Evolutionary conservation across 768 basidiomycete genomes (phyloP), one percentile per base, ranked within the genome.

Genomic region (Mycena kentingensis): DNA sequence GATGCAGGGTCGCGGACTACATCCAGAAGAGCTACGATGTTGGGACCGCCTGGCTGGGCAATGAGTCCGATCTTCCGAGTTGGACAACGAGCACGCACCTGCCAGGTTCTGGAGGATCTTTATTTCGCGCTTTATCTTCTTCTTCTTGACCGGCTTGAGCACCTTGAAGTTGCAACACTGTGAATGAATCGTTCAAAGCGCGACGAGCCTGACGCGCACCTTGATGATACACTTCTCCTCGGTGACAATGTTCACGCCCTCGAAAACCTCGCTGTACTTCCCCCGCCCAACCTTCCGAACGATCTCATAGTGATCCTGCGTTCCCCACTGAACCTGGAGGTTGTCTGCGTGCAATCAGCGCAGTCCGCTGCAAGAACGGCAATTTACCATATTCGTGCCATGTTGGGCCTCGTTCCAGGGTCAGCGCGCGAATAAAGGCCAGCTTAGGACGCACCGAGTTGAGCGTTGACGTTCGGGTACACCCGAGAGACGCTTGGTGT

Each of bases 111-210:
- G 93, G 22, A 98, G 75, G 64, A 98, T 96, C 78, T 98, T 98
- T 70, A 98, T 97, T 75, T 98, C 96, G 58, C 96, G 82, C 76
- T 98, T 98, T 73, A 98, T 98, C 76, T 98, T 98, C 84, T 98
- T 98, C 84, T 98, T 98, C 82, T 98, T 98, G 34, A 98, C 95
- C 0, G 96, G 96, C 71, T 98, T 98, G 61, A 98, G 80, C 27
- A 98, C 41, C 41, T 42, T 8, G 41, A 42, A 7, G 25, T 25
- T n/a, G n/a, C n/a, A n/a, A n/a, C n/a, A n/a, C n/a, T n/a, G n/a
- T n/a, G n/a, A n/a, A n/a, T n/a, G n/a, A n/a, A n/a, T n/a, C n/a
- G n/a, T n/a, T n/a, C n/a, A 24, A 42, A 42, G 41, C 22, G 22
- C 10, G 18, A 22, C 21, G 16, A 8, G 31, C 16, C 10, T 32